Evolutionary conservation across 2,329 filamentous ascomycete species (phyloP).

Genomic region (Alternaria alternata): DNA sequence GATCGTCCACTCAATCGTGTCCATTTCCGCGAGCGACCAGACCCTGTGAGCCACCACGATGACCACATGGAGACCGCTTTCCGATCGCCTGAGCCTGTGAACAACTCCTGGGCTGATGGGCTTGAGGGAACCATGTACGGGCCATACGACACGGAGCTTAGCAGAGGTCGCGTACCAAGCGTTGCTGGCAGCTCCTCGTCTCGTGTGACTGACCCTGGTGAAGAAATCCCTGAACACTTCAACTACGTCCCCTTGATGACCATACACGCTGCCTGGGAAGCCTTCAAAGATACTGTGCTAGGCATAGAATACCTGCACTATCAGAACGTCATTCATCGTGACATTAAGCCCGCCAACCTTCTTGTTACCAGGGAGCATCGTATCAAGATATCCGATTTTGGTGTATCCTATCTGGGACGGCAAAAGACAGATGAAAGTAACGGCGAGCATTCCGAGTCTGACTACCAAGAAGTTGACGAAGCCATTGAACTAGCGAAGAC

Average conservation of each 20-base stretch:
- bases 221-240: constrained; percentile 82
- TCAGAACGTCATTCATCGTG: constrained; percentile 61
- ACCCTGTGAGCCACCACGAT: constrained; percentile 26
- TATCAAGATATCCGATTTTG: constrained; percentile 98
- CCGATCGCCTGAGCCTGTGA: constrained; percentile 34
- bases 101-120: constrained; percentile 53
- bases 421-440: constrained; percentile 81
- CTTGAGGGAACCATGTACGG: constrained; percentile 83
- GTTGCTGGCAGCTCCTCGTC: constrained; percentile 78
- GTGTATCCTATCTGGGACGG: constrained; percentile 94
- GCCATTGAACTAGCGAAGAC: constrained; percentile 97
- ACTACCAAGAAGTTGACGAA: constrained; percentile 87
- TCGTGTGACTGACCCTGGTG: constrained; percentile 52
- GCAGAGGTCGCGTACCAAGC: constrained; percentile 77
- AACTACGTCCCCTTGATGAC: constrained; percentile 95
- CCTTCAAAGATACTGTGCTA: constrained; percentile 91
- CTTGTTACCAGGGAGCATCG: constrained; percentile 84
- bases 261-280: constrained; percentile 78
- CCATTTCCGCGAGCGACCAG: constrained; percentile 32
- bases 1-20: constrained; percentile 29
- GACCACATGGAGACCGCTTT: constrained; percentile 49
- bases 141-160: constrained; percentile 67
- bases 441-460: constrained; percentile 78
- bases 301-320: constrained; percentile 85
- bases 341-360: constrained; percentile 76